A percentile compares a stretch with the other conserved stretches of the same genome.
Conservation (phyloP, 2,329 filamentous ascomycete species). For the Dothistroma septosporum region DNA sequence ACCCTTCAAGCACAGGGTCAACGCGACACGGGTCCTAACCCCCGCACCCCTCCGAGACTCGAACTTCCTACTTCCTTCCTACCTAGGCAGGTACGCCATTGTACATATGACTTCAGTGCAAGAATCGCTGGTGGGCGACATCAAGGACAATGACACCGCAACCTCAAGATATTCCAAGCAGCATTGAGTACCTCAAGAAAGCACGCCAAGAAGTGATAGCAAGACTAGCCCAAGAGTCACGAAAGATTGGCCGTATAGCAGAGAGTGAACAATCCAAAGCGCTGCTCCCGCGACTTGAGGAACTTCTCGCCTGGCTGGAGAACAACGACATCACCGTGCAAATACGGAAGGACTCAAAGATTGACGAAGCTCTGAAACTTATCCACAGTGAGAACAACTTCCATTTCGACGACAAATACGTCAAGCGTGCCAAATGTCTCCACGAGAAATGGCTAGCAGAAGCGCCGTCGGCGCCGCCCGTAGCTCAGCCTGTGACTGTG, state of each 20-base stretch:
- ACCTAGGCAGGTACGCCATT: too few species aligned
- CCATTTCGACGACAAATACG: conserved; percentile 14
- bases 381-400: conserved; percentile 15
- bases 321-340: conserved; percentile 17
- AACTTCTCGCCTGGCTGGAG: conserved; percentile 20
- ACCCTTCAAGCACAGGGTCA: too few species aligned
- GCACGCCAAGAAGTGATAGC: neutral
- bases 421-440: conserved; percentile 14
- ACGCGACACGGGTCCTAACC: too few species aligned
- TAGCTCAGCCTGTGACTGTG: neutral
- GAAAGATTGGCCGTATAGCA: neutral
- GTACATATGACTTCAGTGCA: too few species aligned
- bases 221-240: neutral
- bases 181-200: neutral
- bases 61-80: too few species aligned
- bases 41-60: too few species aligned
- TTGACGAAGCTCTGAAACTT: conserved; percentile 13
- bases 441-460: conserved; percentile 18
- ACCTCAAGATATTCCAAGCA: neutral
- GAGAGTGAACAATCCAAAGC: conserved; percentile 1
- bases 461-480: neutral
- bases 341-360: conserved; percentile 15
- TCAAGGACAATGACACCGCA: neutral
- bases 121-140: too few species aligned
- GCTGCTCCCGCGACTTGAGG: conserved; percentile 17